Evolutionary conservation across 2,329 filamentous ascomycete species (phyloP).

Genomic region (Endothia cerciana): DNA sequence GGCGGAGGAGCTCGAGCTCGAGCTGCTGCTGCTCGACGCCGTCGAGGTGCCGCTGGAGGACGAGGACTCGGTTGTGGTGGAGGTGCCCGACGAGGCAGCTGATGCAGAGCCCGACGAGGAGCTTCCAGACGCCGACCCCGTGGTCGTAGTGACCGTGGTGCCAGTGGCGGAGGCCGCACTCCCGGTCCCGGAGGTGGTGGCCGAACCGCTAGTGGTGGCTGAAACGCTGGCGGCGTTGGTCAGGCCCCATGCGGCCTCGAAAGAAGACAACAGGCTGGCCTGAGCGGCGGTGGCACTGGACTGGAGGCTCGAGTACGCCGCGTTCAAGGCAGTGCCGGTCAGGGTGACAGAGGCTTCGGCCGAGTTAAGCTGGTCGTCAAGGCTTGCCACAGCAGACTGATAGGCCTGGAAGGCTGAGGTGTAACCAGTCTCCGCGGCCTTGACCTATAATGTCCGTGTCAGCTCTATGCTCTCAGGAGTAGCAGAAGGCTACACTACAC

Average conservation of each 20-base stretch:
- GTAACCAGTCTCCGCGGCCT: conserved; percentile 8
- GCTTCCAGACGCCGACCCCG: neutral
- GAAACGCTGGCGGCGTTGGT: neutral
- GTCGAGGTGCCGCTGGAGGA: neutral
- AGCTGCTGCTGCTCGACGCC: conserved; percentile 12
- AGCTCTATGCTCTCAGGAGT: neutral
- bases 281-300: conserved; percentile 7
- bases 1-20: conserved; percentile 16
- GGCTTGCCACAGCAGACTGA: conserved; percentile 6
- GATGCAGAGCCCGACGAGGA: conserved; percentile 1
- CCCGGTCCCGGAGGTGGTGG: neutral
- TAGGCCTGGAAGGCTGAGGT: conserved; percentile 1
- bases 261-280: conserved; percentile 15
- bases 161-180: neutral
- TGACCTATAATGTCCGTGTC: neutral
- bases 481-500: neutral
- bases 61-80: neutral
- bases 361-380: conserved; percentile 6
- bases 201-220: neutral
- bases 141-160: neutral
- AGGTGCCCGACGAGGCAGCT: neutral
- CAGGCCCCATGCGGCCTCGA: conserved; percentile 3
- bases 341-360: conserved; percentile 4
- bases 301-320: conserved; percentile 6
- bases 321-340: conserved; percentile 10